Evolutionary conservation across 83 land plant species (phyloP), one percentile per base, ranked within the genome.

Genomic region (Thuja plicata): DNA sequence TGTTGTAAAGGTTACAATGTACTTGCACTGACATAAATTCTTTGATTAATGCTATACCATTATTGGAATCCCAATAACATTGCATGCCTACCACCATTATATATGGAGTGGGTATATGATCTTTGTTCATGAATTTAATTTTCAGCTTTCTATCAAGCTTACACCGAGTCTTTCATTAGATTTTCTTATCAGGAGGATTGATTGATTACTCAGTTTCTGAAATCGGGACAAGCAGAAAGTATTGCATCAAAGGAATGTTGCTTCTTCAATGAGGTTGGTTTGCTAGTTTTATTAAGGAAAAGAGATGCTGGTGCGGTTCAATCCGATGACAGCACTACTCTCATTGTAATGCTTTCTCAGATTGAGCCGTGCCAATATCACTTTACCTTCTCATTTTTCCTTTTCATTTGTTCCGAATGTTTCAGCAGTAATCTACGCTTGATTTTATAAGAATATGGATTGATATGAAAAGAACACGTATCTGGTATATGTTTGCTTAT

Each of bases 301-400:
- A 83, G 85, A 46, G 55, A 46, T 83, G 41, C 55, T 46, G 55
- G 52, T 82, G 85, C 85, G 85, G 85, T 82, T 82, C 85, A 82
- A 82, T 82, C 85, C 50, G 52, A 43, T 27, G 85, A 43, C 12
- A 82, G 85, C 45, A 82, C 43, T 82, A 45, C 85, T 27, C 50
- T 11, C n/a, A 46, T 8, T 43, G 85, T 46, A 83, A 9, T 45
- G 55, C 19, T 27, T 83, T 83, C 55, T 83, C 34, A 11, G 55
- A 46, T 83, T 46, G 85, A 83, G 55, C 57, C 54, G 57, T 46
- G 85, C 85, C 55, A 83, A 41, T 83, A 83, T 46, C 85, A 83
- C 54, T 41, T 83, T 83, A 7, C 74, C 70, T 37, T 62, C n/a
- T 6, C 54, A 50, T 0, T 50, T 12, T 50, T 50, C 15, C 7